Conservation (phyloP, 257 asterid species). For the Petrea volubilis region DNA sequence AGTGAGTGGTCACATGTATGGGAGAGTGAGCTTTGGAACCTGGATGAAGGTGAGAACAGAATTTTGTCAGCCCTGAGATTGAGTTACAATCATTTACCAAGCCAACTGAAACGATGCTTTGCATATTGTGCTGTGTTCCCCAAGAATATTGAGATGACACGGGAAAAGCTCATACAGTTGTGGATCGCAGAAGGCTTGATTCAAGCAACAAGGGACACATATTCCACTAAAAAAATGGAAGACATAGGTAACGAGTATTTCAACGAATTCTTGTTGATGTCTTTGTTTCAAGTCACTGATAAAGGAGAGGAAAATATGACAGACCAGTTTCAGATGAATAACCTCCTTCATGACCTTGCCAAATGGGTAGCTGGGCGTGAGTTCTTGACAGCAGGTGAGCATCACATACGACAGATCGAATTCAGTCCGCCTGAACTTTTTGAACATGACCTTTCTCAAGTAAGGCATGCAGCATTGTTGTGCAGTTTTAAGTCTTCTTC, state of each 20-base stretch:
- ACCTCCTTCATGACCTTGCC: slow-evolving; percentile 22
- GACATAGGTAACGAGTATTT: slow-evolving; percentile 12
- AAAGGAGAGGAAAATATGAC: not conserved
- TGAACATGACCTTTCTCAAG: not conserved
- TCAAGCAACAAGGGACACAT: slow-evolving; percentile 6
- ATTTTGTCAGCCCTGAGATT: slow-evolving; percentile 11
- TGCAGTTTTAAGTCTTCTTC: slow-evolving; percentile 1
- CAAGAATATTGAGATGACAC: slow-evolving; percentile 12
- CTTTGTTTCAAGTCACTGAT: not conserved
- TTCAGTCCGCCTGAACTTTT: not conserved
- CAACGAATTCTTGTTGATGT: not conserved
- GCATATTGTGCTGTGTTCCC: slow-evolving; percentile 17
- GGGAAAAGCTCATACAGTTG: slow-evolving; percentile 10
- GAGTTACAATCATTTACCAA: slow-evolving; percentile 14
- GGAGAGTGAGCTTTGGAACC: slow-evolving; percentile 11
- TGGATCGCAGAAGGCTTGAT: slow-evolving; percentile 18
- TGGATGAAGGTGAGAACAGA: slow-evolving; percentile 7
- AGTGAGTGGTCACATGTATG: not conserved
- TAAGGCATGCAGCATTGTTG: slow-evolving; percentile 5
- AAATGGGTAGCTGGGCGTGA: slow-evolving; percentile 9
- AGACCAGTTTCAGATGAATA: slow-evolving; percentile 1
- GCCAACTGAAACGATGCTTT: slow-evolving; percentile 11
- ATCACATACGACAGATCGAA: not conserved
- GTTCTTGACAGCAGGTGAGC: not conserved
- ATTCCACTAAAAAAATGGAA: slow-evolving; percentile 13